Percentiles rank a stretch among this genome's conserved stretches.
Evolutionary conservation across 176 grass and related monocot species (phyloP).

Genomic region (Luzula sylvatica): DNA sequence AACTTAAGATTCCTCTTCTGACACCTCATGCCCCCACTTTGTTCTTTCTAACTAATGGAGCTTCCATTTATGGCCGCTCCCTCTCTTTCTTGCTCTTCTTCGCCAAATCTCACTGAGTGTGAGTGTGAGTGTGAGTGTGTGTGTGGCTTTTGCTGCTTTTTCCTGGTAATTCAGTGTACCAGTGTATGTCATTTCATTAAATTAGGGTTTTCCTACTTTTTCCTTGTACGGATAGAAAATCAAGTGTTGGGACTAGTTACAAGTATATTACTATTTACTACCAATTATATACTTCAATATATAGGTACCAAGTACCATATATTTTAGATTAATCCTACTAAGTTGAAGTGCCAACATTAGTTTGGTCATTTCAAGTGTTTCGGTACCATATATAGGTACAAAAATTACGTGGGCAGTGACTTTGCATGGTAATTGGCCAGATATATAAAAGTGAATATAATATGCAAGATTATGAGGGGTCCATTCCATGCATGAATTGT

Average conservation of each 20-base stretch:
- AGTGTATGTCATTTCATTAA: background rate
- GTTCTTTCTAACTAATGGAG: constrained; percentile 1
- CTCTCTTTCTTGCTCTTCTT: background rate
- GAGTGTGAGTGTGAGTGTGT: background rate
- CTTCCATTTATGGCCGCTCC: background rate
- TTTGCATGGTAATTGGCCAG: background rate
- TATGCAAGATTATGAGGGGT: background rate
- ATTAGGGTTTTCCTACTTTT: background rate
- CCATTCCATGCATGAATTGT: constrained; percentile 4
- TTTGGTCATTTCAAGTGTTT: background rate
- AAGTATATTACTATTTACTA: background rate
- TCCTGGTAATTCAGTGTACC: background rate
- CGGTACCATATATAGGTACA: background rate
- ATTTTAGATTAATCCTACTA: no score
- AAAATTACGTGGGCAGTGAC: background rate
- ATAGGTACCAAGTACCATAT: background rate
- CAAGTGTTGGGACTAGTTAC: background rate
- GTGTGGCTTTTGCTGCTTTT: constrained; percentile 15
- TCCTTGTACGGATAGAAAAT: constrained; percentile 3
- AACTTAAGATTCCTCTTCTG: constrained; percentile 23
- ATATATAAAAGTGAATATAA: background rate
- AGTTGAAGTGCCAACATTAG: no score
- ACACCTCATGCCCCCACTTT: constrained; percentile 11
- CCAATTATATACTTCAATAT: background rate
- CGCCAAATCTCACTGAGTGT: no score